phyloP scores from a whole-genome alignment of 1,284 basidiomycete genomes.

The Papiliotrema laurentii region DNA sequence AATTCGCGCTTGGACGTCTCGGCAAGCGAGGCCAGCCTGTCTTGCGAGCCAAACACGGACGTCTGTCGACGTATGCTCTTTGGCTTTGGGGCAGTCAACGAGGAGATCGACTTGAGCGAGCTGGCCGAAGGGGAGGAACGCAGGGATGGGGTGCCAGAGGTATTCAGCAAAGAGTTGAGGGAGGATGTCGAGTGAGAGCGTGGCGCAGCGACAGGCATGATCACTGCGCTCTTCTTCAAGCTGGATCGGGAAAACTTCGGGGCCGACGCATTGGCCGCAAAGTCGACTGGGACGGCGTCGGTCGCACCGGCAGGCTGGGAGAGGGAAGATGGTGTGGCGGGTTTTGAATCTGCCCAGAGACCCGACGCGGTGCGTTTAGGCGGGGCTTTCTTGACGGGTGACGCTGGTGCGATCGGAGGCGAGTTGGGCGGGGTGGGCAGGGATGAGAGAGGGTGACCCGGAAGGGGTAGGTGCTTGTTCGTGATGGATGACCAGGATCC shows the following conservation, averaged over 20 bases:
- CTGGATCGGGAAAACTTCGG: constrained; percentile 32
- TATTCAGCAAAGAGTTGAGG: not conserved
- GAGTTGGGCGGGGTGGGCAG: constrained; percentile 19
- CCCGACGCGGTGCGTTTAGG: constrained; percentile 1
- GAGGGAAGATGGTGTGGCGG: constrained; percentile 4
- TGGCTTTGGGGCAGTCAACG: not conserved
- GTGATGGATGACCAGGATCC: too few relatives aligned
- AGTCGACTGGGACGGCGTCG: constrained; percentile 8
- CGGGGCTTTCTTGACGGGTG: too few relatives aligned
- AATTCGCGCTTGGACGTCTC: constrained; percentile 23
- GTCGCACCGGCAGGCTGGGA: constrained; percentile 4
- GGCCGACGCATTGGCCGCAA: constrained; percentile 6
- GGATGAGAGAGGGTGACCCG: not conserved
- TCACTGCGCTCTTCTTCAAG: constrained; percentile 24
- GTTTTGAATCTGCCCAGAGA: constrained; percentile 3
- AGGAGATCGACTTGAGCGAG: constrained; percentile 3
- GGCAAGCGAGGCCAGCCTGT: constrained; percentile 21
- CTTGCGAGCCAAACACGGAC: constrained; percentile 10
- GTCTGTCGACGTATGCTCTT: not conserved
- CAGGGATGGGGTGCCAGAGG: not conserved
- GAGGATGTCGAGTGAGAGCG: not conserved
- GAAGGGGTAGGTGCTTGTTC: constrained; percentile 4
- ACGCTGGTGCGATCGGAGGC: constrained; percentile 14
- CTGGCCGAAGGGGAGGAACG: constrained; percentile 1
- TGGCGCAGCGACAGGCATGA: constrained; percentile 32